A percentile compares a stretch with the other conserved stretches of the same genome.
Evolutionary conservation across 352 stramenopile genomes (phyloP).

Genomic region (Phytophthora tentaculata): DNA sequence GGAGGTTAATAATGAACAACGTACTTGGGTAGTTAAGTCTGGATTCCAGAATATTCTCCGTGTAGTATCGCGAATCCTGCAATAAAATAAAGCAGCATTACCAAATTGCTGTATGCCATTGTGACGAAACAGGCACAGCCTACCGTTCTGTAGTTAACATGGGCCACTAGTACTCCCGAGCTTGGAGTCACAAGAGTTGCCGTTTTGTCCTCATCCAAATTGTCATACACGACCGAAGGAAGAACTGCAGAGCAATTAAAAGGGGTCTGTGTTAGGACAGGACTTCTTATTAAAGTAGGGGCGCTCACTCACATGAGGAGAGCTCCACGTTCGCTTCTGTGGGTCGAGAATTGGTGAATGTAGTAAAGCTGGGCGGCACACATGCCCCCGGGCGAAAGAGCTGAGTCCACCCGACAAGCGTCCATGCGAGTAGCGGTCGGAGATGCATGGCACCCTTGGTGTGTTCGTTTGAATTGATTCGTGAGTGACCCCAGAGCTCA

Average conservation of each 20-base stretch:
- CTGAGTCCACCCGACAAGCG: constrained; percentile 15
- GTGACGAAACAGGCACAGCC: not conserved
- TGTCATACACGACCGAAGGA: constrained; percentile 58
- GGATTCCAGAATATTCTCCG: constrained; percentile 57
- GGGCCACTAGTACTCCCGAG: constrained; percentile 48
- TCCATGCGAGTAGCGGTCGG: constrained; percentile 11
- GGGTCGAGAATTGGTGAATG: constrained; percentile 21
- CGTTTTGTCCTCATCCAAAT: constrained; percentile 52
- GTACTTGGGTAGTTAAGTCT: constrained; percentile 56
- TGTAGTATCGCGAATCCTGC: constrained; percentile 65
- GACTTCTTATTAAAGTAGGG: not conserved
- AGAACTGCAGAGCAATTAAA: constrained; percentile 38
- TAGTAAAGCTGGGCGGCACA: constrained; percentile 17
- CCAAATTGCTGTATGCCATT: too few relatives aligned
- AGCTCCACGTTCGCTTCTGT: constrained; percentile 31
- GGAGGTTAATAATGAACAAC: not conserved
- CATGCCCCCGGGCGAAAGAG: not conserved
- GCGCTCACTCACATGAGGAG: constrained; percentile 21
- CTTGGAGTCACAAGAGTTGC: constrained; percentile 48
- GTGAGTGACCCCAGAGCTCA: too few relatives aligned
- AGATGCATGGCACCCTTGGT: constrained; percentile 6
- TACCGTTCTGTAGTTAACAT: constrained; percentile 63
- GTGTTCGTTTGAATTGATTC: too few relatives aligned
- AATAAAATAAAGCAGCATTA: not conserved
- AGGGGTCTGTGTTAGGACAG: not conserved